These are phyloP conservation scores for Scutellaria minor DNA, from an alignment of 257 asterid species.

Conservation along the genomic window DNA sequence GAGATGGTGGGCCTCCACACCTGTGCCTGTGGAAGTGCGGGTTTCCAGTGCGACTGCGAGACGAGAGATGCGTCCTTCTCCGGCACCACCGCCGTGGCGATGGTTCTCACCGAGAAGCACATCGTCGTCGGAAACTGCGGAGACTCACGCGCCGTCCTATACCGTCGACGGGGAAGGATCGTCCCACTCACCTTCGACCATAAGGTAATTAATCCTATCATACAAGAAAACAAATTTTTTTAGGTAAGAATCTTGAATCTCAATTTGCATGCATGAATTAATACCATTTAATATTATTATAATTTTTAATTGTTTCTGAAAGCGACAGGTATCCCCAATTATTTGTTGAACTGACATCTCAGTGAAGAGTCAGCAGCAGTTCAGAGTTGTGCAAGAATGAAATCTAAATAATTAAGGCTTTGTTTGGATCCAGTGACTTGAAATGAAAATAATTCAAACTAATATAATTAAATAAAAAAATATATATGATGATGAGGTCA, in stretches of 20 bases:
- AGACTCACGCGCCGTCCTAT: conserved; percentile 82
- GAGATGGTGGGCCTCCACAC: conserved; percentile 35
- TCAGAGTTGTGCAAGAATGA: not conserved
- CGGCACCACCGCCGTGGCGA: conserved; percentile 77
- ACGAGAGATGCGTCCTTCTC: conserved; percentile 35
- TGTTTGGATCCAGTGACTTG: no score
- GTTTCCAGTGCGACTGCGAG: conserved; percentile 52
- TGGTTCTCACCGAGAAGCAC: conserved; percentile 57
- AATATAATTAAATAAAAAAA: no score
- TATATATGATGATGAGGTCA: no score
- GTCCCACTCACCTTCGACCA: conserved; percentile 72
- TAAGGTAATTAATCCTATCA: conserved; percentile 46
- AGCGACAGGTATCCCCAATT: no score
- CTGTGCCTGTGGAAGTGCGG: conserved; percentile 34
- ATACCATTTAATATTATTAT: not conserved
- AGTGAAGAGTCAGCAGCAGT: not conserved
- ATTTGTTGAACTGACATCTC: conserved; percentile 16
- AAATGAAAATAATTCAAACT: no score
- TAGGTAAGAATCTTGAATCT: not conserved
- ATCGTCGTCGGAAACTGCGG: conserved; percentile 69
- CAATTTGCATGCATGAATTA: conserved; percentile 16
- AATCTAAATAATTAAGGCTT: not conserved
- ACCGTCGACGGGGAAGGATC: conserved; percentile 55
- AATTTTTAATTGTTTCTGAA: no score
- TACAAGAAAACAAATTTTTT: conserved; percentile 1